phyloP scores from a whole-genome alignment of 176 grass and related monocot genomes.

The Zizania latifolia region DNA sequence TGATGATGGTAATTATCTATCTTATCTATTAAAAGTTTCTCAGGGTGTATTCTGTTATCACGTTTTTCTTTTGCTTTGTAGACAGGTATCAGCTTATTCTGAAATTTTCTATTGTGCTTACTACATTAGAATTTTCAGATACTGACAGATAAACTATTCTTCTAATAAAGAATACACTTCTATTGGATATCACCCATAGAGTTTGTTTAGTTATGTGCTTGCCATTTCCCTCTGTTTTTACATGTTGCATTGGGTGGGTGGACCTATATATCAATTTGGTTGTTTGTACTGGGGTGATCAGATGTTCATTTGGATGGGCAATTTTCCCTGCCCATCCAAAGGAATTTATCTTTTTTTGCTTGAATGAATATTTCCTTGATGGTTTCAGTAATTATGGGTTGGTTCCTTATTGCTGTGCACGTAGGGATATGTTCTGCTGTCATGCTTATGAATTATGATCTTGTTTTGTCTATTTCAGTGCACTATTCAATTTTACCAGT shows the following conservation, averaged over 20 bases:
- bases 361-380: neutral
- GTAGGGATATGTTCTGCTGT: neutral
- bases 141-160: neutral
- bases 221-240: neutral
- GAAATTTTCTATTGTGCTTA: neutral
- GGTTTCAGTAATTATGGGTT: neutral
- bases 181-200: neutral
- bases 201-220: neutral
- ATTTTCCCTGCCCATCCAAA: neutral
- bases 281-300: neutral
- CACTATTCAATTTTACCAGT: neutral
- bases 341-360: neutral
- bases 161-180: neutral
- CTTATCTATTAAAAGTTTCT: conserved; percentile 13
- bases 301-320: neutral
- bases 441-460: neutral
- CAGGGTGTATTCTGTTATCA: neutral
- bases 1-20: conserved; percentile 49
- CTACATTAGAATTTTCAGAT: neutral
- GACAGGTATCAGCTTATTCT: neutral
- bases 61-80: neutral
- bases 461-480: neutral
- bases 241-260: neutral
- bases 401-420: neutral
- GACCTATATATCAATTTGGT: neutral